These are phyloP conservation scores for Phytophthora europaea DNA, from an alignment of 352 stramenopile species.

Conservation along the genomic window DNA sequence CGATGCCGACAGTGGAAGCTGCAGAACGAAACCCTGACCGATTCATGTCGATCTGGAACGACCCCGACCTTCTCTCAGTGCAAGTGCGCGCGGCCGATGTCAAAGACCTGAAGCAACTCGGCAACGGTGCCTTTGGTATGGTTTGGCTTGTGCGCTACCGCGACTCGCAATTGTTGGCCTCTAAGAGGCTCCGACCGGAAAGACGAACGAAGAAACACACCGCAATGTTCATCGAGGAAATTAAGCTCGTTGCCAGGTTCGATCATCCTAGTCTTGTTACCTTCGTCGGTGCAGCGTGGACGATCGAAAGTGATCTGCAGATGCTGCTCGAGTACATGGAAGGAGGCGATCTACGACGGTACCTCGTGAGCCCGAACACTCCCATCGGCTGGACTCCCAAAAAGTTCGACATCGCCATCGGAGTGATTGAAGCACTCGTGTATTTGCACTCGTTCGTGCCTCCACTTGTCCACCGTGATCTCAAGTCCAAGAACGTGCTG, in stretches of 20 bases:
- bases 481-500: conserved; percentile 61
- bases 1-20: conserved; percentile 13
- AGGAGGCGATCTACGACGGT: conserved; percentile 46
- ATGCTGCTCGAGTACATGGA: conserved; percentile 61
- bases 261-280: conserved; percentile 56
- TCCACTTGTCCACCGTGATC: conserved; percentile 47
- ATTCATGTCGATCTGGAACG: conserved; percentile 42
- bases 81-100: conserved; percentile 38
- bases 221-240: conserved; percentile 51
- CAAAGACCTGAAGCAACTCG: conserved; percentile 36
- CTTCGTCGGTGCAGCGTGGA: conserved; percentile 57
- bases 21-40: neutral
- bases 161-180: conserved; percentile 34
- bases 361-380: conserved; percentile 11
- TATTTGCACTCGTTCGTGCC: conserved; percentile 54
- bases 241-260: conserved; percentile 55
- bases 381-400: conserved; percentile 26
- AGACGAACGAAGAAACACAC: conserved; percentile 36
- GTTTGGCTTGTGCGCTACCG: conserved; percentile 44
- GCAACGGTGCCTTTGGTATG: conserved; percentile 36
- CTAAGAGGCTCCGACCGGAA: conserved; percentile 40
- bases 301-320: conserved; percentile 52
- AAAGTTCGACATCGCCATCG: conserved; percentile 47
- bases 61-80: conserved; percentile 37
- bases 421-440: conserved; percentile 49